Evolutionary conservation across 192 early-diverging fungal genomes (phyloP).

Genomic region (Thamnidium elegans): DNA sequence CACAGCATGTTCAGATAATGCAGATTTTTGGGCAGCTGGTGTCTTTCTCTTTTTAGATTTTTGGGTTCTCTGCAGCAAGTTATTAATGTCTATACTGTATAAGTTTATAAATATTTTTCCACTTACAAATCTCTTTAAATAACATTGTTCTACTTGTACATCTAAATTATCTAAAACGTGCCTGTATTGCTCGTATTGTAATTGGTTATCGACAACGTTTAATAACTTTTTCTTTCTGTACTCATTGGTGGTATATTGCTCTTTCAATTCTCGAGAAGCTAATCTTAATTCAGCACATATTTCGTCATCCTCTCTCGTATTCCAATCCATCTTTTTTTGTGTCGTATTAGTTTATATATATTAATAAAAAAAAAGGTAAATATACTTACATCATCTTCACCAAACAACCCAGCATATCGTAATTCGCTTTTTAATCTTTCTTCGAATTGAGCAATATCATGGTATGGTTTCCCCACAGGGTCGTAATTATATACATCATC

Average conservation of each 20-base stretch:
- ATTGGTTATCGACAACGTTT: conserved; percentile 65
- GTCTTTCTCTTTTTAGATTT: conserved; percentile 69
- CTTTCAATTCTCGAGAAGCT: conserved; percentile 68
- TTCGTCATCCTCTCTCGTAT: conserved; percentile 71
- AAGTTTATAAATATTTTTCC: conserved; percentile 4
- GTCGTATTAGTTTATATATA: neutral
- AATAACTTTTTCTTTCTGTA: conserved; percentile 63
- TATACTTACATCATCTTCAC: conserved; percentile 65
- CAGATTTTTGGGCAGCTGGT: conserved; percentile 42
- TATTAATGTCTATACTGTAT: neutral
- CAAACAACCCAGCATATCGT: conserved; percentile 76
- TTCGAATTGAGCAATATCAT: conserved; percentile 42
- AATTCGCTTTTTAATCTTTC: conserved; percentile 82
- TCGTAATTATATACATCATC: conserved; percentile 13
- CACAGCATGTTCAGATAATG: conserved; percentile 64
- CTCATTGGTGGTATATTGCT: conserved; percentile 66
- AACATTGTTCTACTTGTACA: conserved; percentile 85
- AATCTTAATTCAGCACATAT: conserved; percentile 66
- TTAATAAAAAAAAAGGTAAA: neutral
- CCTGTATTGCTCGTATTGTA: conserved; percentile 86
- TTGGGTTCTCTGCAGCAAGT: conserved; percentile 42
- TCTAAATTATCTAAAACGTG: conserved; percentile 85
- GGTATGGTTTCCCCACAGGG: neutral
- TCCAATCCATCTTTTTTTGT: conserved; percentile 55
- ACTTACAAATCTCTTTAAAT: conserved; percentile 81